Base-by-base conservation (phyloP, 163 green algal genomes). In the Chlorella variabilis region DNA sequence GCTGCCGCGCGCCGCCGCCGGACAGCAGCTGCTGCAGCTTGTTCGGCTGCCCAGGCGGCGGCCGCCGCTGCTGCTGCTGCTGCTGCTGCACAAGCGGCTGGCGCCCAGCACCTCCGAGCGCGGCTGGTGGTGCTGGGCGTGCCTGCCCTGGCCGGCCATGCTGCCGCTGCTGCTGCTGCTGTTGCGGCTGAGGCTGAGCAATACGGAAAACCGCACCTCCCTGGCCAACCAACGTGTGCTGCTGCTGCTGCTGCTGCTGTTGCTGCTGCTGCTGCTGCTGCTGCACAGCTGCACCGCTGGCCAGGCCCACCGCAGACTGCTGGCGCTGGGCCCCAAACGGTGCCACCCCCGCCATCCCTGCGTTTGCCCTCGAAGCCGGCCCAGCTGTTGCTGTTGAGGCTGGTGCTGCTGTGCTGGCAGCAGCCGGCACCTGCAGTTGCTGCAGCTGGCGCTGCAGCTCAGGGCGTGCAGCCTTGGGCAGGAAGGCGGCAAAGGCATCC, bases 391-490 rank as follows among this genome's bases (percentile, higher is more conserved):
- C 59, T 68, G n/a, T n/a, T n/a, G n/a, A 4, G 54, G 29, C 54
- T 62, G 36, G 3, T 27, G 34, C 63, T 71, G 63, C 63, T 71
- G 63, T 49, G 34, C 23, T n/a, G 23, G 59, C 59, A 39, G 59
- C 59, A 39, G 59, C 59, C 38, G 59, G 20, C n/a, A 38, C 59
- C 0, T 58, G 71, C 51, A 80, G 39, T 29, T 80, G 15, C 41
- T 70, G 27, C n/a, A 80, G n/a, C 38, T 41, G 38, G 27, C 41
- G 25, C 73, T 45, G 36, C 73, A 70, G 6, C 2, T 13, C 15
- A 1, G 73, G 73, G 56, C 73, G 56, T 2, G 38, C n/a, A 0
- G 54, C 39, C 38, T 80, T 80, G 36, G 73, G 73, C 23, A 80
- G 45, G 59, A 80, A 80, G 8, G 36, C 29, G 0, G 27, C 36